Evolutionary conservation across 2,329 filamentous ascomycete genomes (phyloP), one percentile per base, ranked within the genome.

Genomic region (Fusarium papillatum): DNA sequence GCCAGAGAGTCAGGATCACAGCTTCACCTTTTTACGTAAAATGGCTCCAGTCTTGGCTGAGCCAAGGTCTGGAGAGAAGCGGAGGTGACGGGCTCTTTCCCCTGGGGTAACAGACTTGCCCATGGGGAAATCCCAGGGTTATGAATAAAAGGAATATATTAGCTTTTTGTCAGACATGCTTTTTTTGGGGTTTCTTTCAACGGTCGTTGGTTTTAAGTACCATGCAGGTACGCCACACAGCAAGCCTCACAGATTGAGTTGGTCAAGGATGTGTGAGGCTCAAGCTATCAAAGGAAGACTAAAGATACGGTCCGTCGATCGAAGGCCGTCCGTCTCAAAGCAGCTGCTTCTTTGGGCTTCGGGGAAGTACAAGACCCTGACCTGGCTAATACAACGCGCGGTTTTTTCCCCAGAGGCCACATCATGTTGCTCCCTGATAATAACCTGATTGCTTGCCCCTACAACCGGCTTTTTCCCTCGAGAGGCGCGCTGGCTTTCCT

Each of bases 401-500:
- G 26, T 43, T 62, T 61, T 61, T n/a, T 14, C 22, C 34, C 24
- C 16, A 22, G 11, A 43, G 38, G 13, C 38, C 38, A 62, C 13
- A 31, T 46, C 59, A 31, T 41, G 24, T 38, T 39, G 38, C 59
- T 62, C n/a, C 38, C 38, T 62, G 13, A 43, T 17, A 29, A 34
- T 46, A 62, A 24, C 59, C 38, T 62, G 24, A 62, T 62, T 29
- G n/a, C 29, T 62, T 39, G 24, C 59, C 36, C 36, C 24, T 10
- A 31, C 13, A 62, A 34, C 59, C 59, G 7, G 41, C 41, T 63
- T 36, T 36, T 43, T 9, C 39, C 4, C 14, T 24, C 4, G 7
- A 29, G 34, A 43, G 19, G 61, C 61, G 61, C 61, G 61, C 61
- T 48, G 34, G 61, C 61, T 63, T 63, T 46, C 61, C 61, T 48